Conservation (phyloP, 116 monocot species). For the Phalaenopsis hybrid region DNA sequence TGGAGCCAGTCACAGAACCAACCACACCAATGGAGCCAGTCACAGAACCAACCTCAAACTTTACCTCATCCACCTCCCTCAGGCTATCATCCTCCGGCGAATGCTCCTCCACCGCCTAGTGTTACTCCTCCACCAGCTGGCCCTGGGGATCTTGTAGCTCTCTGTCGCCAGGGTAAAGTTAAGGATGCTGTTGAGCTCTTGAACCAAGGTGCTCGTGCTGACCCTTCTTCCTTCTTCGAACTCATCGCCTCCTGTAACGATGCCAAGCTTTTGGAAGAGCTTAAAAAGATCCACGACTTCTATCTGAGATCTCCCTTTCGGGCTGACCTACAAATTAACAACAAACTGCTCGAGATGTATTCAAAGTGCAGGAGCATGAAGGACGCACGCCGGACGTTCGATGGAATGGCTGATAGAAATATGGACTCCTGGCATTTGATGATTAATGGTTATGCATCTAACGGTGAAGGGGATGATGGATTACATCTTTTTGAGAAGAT, state of each 20-base stretch:
- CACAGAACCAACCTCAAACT: constrained; percentile 6
- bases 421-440: constrained; percentile 76
- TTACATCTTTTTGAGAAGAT: constrained; percentile 73
- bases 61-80: constrained; percentile 2
- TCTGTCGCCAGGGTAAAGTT: constrained; percentile 57
- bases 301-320: constrained; percentile 68
- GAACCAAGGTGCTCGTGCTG: constrained; percentile 42
- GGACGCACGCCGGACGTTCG: constrained; percentile 70
- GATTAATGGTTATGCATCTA: constrained; percentile 61
- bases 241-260: constrained; percentile 48
- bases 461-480: constrained; percentile 65
- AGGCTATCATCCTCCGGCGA: not conserved
- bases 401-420: constrained; percentile 69
- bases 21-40: not conserved
- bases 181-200: constrained; percentile 67
- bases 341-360: constrained; percentile 56
- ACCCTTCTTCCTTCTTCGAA: constrained; percentile 34
- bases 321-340: constrained; percentile 51
- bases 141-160: constrained; percentile 44
- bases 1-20: constrained; percentile 9
- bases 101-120: constrained; percentile 6
- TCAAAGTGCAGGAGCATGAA: constrained; percentile 43
- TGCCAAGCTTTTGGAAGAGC: constrained; percentile 57
- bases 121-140: constrained; percentile 34
- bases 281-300: constrained; percentile 66